A percentile compares a stretch with the other conserved stretches of the same genome.
These are phyloP conservation scores for Choanephora cucurbitarum DNA, from an alignment of 371 early-diverging fungal genomes.

Conservation along the genomic window DNA sequence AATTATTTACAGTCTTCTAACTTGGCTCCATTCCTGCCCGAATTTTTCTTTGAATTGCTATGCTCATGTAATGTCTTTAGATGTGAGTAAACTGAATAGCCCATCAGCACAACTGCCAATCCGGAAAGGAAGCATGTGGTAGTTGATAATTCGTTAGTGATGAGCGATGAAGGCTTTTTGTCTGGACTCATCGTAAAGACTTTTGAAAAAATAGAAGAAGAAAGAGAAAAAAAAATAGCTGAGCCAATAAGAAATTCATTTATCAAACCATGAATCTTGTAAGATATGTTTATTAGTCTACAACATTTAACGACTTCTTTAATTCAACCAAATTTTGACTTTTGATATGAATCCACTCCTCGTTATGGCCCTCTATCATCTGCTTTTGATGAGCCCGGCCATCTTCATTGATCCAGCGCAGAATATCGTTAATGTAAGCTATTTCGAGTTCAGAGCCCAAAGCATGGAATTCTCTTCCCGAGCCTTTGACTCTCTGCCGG, in stretches of 20 bases:
- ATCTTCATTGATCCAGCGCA: conserved; percentile 26
- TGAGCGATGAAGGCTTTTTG: too few relatives aligned
- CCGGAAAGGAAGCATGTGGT: conserved; percentile 51
- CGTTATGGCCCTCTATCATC: conserved; percentile 18
- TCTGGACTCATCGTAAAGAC: too few relatives aligned
- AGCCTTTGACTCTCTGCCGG: conserved; percentile 14
- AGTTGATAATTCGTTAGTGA: conserved; percentile 1
- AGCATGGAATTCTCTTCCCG: conserved; percentile 30
- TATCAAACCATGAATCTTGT: too few relatives aligned
- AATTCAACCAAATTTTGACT: conserved; percentile 15
- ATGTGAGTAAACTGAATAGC: conserved; percentile 62
- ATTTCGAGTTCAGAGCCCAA: conserved; percentile 26
- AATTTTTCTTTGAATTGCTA: conserved; percentile 20
- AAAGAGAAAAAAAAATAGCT: too few relatives aligned
- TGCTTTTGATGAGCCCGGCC: conserved; percentile 8
- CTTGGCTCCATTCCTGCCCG: conserved; percentile 23
- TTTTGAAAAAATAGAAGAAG: too few relatives aligned
- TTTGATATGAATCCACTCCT: conserved; percentile 24
- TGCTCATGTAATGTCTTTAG: conserved; percentile 46
- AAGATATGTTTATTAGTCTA: too few relatives aligned
- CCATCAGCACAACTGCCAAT: conserved; percentile 54
- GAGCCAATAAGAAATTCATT: too few relatives aligned
- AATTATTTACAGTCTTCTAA: conserved; percentile 56
- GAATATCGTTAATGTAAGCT: conserved; percentile 27
- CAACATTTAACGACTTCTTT: conserved; percentile 15